Percentiles rank a stretch among this genome's conserved stretches.
Conservation (phyloP, 2,329 filamentous ascomycete species). For the Fusarium oxysporum region DNA sequence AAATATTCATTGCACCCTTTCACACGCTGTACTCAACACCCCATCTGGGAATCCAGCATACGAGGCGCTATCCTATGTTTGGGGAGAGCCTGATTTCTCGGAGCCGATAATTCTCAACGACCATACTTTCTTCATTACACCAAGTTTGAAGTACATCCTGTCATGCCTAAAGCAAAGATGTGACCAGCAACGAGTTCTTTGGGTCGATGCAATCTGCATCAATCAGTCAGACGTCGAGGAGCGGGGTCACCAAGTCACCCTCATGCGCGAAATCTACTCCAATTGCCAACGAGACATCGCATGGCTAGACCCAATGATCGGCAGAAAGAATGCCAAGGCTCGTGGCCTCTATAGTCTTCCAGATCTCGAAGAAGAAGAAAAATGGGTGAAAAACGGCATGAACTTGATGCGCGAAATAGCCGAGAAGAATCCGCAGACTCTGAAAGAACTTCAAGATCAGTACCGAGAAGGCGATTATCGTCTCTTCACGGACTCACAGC, state of each 20-base stretch:
- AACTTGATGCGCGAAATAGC: slow-evolving; percentile 1
- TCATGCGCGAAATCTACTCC: slow-evolving; percentile 29
- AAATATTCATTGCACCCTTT: not conserved
- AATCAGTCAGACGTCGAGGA: slow-evolving; percentile 22
- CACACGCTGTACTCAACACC: not conserved
- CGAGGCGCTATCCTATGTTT: slow-evolving; percentile 33
- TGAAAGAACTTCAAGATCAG: not conserved
- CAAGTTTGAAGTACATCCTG: not conserved
- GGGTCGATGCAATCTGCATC: slow-evolving; percentile 34
- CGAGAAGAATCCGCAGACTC: not conserved
- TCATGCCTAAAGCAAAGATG: not conserved
- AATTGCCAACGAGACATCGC: slow-evolving; percentile 19
- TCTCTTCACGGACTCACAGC: rapidly evolving
- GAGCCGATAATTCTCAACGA: slow-evolving; percentile 5
- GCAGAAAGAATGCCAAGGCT: too few species aligned
- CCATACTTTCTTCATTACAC: slow-evolving; percentile 7
- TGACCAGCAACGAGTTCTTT: not conserved
- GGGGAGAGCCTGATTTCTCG: slow-evolving; percentile 11
- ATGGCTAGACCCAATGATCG: slow-evolving; percentile 22
- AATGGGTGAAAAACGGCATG: not conserved
- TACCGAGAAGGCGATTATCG: too few species aligned
- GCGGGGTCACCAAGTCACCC: slow-evolving; percentile 9
- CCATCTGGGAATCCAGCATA: not conserved
- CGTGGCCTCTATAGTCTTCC: too few species aligned
- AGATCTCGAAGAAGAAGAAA: not conserved